Evolutionary conservation across 2,329 filamentous ascomycete species (phyloP).

Genomic region (Fusarium bulbicola): DNA sequence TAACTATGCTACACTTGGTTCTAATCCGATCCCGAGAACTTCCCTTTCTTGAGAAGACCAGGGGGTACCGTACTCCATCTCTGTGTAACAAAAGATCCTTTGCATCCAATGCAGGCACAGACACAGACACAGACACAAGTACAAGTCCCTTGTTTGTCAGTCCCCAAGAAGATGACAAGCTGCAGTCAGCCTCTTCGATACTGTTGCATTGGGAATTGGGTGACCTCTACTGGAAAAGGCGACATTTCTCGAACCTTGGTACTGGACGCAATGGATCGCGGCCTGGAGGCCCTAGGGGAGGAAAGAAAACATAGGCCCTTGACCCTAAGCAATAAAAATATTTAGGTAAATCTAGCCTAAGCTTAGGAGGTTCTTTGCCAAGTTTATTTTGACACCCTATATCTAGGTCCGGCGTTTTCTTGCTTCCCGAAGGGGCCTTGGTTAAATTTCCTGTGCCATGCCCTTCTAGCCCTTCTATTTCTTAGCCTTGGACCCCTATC

Average conservation of each 20-base stretch:
- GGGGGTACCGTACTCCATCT: conserved; percentile 8
- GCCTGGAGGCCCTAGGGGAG: not conserved
- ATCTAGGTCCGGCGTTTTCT: no score
- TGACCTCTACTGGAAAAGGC: not conserved
- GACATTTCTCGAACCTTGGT: not conserved
- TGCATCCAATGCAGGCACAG: conserved; percentile 17
- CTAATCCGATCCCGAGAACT: conserved; percentile 5
- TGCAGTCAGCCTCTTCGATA: conserved; percentile 25
- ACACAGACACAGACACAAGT: not conserved
- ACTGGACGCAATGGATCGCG: not conserved
- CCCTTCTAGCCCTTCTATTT: not conserved
- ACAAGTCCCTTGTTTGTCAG: conserved; percentile 3
- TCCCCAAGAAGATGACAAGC: conserved; percentile 13
- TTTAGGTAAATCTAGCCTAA: no score
- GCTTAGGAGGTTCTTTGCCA: no score
- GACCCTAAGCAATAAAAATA: no score
- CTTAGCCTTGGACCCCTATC: conserved; percentile 19
- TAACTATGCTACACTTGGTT: conserved; percentile 14
- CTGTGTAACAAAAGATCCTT: conserved; percentile 28
- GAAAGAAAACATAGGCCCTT: no score
- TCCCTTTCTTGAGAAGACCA: not conserved
- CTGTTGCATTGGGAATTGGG: conserved; percentile 8
- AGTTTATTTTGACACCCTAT: no score
- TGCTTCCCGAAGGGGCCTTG: not conserved
- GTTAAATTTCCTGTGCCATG: not conserved